Percentiles rank a stretch among this genome's conserved stretches.
These are phyloP conservation scores for Colletotrichum cuscutae DNA, from an alignment of 2,329 filamentous ascomycete genomes.

Conservation along the genomic window DNA sequence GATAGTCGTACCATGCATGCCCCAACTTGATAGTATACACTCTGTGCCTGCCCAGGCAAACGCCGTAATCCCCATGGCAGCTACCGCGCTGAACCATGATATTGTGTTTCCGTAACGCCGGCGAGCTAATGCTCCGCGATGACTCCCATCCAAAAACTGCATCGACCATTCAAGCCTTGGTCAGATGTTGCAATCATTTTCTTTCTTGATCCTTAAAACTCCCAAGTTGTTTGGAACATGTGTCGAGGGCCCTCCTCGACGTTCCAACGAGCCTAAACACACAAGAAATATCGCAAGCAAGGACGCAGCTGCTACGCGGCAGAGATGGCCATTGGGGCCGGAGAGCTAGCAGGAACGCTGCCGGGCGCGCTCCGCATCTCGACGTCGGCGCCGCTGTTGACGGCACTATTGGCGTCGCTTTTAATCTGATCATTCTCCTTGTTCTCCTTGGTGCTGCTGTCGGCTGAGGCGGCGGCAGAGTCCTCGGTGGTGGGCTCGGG, in stretches of 20 bases:
- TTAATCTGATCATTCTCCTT: slow-evolving; percentile 67
- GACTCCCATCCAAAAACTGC: slow-evolving; percentile 3
- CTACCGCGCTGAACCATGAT: slow-evolving; percentile 21
- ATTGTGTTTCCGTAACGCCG: slow-evolving; percentile 28
- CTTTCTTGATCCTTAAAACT: slow-evolving; percentile 21
- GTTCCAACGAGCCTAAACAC: not conserved
- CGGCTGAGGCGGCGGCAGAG: slow-evolving; percentile 57
- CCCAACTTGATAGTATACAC: slow-evolving; percentile 26
- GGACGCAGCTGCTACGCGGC: slow-evolving; percentile 49
- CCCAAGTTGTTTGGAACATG: slow-evolving; percentile 4
- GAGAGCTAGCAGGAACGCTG: slow-evolving; percentile 63
- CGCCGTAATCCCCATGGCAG: slow-evolving; percentile 26
- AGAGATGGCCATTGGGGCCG: slow-evolving; percentile 58
- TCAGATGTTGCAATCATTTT: slow-evolving; percentile 2
- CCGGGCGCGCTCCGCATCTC: slow-evolving; percentile 63
- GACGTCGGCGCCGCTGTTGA: slow-evolving; percentile 50
- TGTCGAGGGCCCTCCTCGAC: not conserved
- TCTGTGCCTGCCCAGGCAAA: slow-evolving; percentile 24
- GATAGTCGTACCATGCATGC: not conserved
- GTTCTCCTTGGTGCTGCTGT: slow-evolving; percentile 72
- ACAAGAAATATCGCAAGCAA: not conserved
- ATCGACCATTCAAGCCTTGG: slow-evolving; percentile 3
- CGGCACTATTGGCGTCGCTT: slow-evolving; percentile 57
- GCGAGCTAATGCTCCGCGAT: slow-evolving; percentile 17
- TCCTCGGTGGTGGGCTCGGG: slow-evolving; percentile 58